Evolutionary conservation across 1,284 basidiomycete species (phyloP).

Genomic region (Ustilago crameri): DNA sequence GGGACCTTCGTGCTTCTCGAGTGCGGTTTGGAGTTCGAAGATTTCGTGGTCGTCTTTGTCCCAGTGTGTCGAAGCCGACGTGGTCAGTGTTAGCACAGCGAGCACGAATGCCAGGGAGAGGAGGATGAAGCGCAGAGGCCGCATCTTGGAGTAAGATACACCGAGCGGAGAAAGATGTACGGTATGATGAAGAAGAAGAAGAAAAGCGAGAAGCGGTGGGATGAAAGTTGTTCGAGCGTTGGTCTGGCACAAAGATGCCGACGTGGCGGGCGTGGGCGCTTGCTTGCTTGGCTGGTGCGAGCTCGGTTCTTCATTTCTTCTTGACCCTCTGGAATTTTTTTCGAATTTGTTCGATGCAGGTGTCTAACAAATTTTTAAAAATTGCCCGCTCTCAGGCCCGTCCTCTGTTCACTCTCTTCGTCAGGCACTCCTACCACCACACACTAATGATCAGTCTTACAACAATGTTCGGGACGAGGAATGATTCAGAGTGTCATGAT

Average conservation of each 20-base stretch:
- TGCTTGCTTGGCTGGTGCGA: constrained; percentile 16
- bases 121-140: constrained; percentile 23
- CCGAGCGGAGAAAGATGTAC: too few species aligned
- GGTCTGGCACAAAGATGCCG: constrained; percentile 1
- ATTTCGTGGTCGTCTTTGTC: constrained; percentile 64
- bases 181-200: constrained; percentile 2
- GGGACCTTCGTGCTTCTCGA: constrained; percentile 56
- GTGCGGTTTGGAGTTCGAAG: constrained; percentile 63
- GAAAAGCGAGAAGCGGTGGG: background rate
- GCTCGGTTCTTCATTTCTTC: too few species aligned
- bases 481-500: too few species aligned
- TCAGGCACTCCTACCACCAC: too few species aligned
- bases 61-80: constrained; percentile 43
- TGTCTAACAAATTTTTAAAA: too few species aligned
- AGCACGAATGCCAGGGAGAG: constrained; percentile 19
- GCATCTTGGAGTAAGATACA: constrained; percentile 24
- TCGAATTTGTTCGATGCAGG: too few species aligned
- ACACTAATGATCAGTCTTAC: too few species aligned
- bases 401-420: too few species aligned
- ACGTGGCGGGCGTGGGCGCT: constrained; percentile 22
- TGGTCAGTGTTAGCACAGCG: constrained; percentile 12
- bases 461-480: too few species aligned
- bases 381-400: too few species aligned
- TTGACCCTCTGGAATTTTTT: too few species aligned
- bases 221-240: background rate